These are phyloP conservation scores for Dactylellina sp. DNA, from an alignment of 2,329 filamentous ascomycete species.

Conservation along the genomic window DNA sequence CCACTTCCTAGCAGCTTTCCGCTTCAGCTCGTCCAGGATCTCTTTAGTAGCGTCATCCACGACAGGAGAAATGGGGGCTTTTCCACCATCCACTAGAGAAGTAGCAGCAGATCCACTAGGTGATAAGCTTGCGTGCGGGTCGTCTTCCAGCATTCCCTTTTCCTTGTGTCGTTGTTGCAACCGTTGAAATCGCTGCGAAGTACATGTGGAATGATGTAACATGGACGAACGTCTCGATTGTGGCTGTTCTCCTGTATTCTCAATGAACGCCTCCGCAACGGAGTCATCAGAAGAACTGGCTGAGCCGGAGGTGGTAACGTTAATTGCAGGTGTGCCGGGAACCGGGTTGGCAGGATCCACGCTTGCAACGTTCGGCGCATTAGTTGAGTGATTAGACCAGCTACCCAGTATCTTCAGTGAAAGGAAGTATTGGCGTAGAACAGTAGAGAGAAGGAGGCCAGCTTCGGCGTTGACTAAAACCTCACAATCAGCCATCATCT, in stretches of 20 bases:
- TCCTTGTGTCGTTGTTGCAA: conserved; percentile 42
- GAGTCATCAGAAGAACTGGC: conserved; percentile 59
- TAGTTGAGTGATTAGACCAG: conserved; percentile 77
- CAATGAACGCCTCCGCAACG: conserved; percentile 54
- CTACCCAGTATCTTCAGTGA: conserved; percentile 81
- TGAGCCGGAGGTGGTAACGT: conserved; percentile 2
- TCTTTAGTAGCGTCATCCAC: conserved; percentile 62
- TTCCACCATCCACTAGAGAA: conserved; percentile 66
- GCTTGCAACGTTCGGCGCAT: conserved; percentile 68
- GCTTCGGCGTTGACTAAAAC: conserved; percentile 87
- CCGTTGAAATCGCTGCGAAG: conserved; percentile 38
- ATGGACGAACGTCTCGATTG: conserved; percentile 33
- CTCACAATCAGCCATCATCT: conserved; percentile 79
- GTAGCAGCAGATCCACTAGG: conserved; percentile 60
- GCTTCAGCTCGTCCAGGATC: conserved; percentile 73
- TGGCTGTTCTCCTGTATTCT: conserved; percentile 55
- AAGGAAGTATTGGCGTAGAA: conserved; percentile 92
- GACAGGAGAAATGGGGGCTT: conserved; percentile 62
- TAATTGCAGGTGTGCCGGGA: conserved; percentile 57
- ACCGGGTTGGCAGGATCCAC: conserved; percentile 62
- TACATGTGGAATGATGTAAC: conserved; percentile 40
- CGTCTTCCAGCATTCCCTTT: conserved; percentile 51
- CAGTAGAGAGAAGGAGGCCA: conserved; percentile 84
- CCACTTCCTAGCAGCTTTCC: conserved; percentile 79
- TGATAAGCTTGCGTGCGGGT: conserved; percentile 33